phyloP scores from a whole-genome alignment of 805 yeast genomes.

The Barnettozyma siamensis region DNA sequence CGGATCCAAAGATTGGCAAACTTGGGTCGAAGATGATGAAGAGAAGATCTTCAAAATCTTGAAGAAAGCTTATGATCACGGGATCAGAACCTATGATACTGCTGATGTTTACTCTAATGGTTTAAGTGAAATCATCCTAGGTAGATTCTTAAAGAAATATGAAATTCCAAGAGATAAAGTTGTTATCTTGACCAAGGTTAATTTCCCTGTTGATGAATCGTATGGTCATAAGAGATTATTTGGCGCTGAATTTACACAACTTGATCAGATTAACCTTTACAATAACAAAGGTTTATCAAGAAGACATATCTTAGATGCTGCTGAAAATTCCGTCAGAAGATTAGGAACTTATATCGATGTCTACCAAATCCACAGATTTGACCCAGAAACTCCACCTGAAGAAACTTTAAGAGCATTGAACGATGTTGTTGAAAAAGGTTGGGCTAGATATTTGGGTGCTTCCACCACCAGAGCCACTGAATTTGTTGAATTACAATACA shows the following conservation, averaged over 20 bases:
- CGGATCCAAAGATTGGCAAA: conserved; percentile 39
- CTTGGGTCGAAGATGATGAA: conserved; percentile 45
- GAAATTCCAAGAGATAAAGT: conserved; percentile 48
- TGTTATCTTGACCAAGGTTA: conserved; percentile 47
- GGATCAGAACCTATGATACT: conserved; percentile 46
- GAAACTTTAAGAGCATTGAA: conserved; percentile 52
- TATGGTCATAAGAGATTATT: conserved; percentile 19
- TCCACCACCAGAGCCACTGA: conserved; percentile 53
- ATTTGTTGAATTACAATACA: conserved; percentile 47
- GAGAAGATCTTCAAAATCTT: conserved; percentile 37
- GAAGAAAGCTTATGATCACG: conserved; percentile 42
- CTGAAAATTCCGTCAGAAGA: conserved; percentile 35
- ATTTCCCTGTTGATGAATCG: conserved; percentile 15
- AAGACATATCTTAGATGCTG: conserved; percentile 42
- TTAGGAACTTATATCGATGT: conserved; percentile 51
- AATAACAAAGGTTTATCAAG: conserved; percentile 39
- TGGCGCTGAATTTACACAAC: not conserved
- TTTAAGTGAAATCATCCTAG: conserved; percentile 40
- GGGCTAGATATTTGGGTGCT: conserved; percentile 55
- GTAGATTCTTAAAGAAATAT: conserved; percentile 48
- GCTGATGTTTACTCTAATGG: conserved; percentile 48
- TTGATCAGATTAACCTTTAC: conserved; percentile 17
- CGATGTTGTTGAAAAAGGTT: conserved; percentile 42
- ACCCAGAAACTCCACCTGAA: conserved; percentile 39
- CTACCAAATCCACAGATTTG: conserved; percentile 52